Conservation (phyloP, 768 basidiomycete genomes). For the Naematelia encephala region DNA sequence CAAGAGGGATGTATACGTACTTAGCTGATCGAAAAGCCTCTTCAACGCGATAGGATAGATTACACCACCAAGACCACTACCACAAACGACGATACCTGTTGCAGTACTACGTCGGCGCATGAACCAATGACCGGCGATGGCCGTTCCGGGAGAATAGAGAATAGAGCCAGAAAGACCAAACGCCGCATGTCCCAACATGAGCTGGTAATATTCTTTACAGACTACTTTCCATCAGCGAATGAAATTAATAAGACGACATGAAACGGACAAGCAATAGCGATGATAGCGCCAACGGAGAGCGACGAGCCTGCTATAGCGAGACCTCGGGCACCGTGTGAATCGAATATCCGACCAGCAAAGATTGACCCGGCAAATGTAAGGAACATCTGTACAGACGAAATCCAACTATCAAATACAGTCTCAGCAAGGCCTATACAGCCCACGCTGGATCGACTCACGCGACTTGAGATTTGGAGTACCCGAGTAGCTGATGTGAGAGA, state of each 20-base stretch:
- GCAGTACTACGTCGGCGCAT: slow-evolving; percentile 38
- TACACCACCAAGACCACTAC: slow-evolving; percentile 44
- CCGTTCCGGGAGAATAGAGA: slow-evolving; percentile 41
- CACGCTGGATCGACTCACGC: too few species aligned
- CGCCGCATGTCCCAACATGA: slow-evolving; percentile 42
- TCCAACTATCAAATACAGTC: slow-evolving; percentile 26
- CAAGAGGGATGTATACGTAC: slow-evolving; percentile 17
- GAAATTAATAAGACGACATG: not conserved
- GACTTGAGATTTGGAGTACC: slow-evolving; percentile 30
- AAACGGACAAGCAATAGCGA: slow-evolving; percentile 44
- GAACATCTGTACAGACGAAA: slow-evolving; percentile 35
- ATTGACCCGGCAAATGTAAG: slow-evolving; percentile 36
- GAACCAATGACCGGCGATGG: slow-evolving; percentile 48
- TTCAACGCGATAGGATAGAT: slow-evolving; percentile 46
- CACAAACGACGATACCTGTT: slow-evolving; percentile 43
- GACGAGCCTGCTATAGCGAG: slow-evolving; percentile 33
- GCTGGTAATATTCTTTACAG: slow-evolving; percentile 47
- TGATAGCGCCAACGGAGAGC: slow-evolving; percentile 27
- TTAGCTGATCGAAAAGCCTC: slow-evolving; percentile 28
- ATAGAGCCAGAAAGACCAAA: slow-evolving; percentile 40
- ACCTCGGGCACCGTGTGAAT: slow-evolving; percentile 36
- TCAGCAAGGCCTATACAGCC: not conserved
- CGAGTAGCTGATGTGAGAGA: slow-evolving; percentile 25
- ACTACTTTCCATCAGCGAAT: too few species aligned
- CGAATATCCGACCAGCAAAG: slow-evolving; percentile 41